A percentile compares a stretch with the other conserved stretches of the same genome.
Evolutionary conservation across 148 eudicot genomes (phyloP).

Genomic region (Heliosperma pusillum): DNA sequence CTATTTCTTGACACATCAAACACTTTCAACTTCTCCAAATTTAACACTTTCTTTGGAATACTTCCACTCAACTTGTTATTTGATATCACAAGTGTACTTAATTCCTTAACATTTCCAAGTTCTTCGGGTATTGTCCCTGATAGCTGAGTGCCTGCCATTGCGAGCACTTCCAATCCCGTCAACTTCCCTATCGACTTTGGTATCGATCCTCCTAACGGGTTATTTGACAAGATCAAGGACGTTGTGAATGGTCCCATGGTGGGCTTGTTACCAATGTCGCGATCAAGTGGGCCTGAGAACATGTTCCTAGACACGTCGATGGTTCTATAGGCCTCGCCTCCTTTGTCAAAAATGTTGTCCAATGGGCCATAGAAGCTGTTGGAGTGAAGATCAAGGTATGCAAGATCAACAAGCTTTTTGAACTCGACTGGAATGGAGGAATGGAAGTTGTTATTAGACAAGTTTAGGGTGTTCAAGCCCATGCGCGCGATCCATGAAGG

Average conservation of each 20-base stretch:
- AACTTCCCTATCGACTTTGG: constrained; percentile 57
- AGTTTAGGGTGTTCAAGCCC: constrained; percentile 50
- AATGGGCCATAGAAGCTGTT: constrained; percentile 53
- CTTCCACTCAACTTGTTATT: constrained; percentile 44
- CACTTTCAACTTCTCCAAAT: constrained; percentile 29
- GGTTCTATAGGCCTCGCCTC: constrained; percentile 38
- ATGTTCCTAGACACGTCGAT: constrained; percentile 58
- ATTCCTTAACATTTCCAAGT: constrained; percentile 34
- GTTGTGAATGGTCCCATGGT: constrained; percentile 27
- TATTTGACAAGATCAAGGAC: constrained; percentile 48
- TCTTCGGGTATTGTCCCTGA: constrained; percentile 48
- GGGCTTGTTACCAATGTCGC: constrained; percentile 34
- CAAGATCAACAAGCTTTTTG: constrained; percentile 36
- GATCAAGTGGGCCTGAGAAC: constrained; percentile 47
- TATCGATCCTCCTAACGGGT: constrained; percentile 54
- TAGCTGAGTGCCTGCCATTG: constrained; percentile 35
- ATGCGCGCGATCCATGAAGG: constrained; percentile 70
- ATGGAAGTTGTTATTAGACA: constrained; percentile 53
- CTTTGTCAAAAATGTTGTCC: constrained; percentile 33
- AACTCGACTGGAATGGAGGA: constrained; percentile 46
- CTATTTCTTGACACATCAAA: constrained; percentile 64
- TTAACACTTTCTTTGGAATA: constrained; percentile 51
- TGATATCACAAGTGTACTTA: constrained; percentile 43
- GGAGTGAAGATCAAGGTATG: constrained; percentile 59
- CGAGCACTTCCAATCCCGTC: constrained; percentile 30